Evolutionary conservation across 306 rosid genomes (phyloP), one percentile per base, ranked within the genome.

Genomic region (Elaeagnus macrophylla): DNA sequence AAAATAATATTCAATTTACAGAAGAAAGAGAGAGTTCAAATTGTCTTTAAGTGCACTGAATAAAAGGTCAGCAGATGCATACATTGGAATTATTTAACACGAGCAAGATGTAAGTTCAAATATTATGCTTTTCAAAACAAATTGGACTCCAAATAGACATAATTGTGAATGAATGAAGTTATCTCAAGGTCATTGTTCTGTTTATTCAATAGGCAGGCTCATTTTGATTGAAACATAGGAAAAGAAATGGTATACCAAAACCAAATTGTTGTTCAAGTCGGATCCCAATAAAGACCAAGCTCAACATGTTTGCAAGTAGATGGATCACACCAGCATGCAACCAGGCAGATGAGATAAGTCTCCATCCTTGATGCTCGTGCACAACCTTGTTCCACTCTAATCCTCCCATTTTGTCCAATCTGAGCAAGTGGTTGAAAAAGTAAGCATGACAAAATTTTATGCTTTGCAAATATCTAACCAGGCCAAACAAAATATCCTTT

Each of bases 211-310:
- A 15, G 15, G 35, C 37, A 5, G 15, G 7, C 6, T 11, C 1
- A 15, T 37, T 12, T 48, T 9, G 10, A 10, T 7, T 7, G 20
- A 14, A 51, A 17, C 12, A 25, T 25, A 25, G 32, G 32, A 25
- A 25, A 2, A 25, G 16, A 57, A 20, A 20, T 10, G 4, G 42
- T 51, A 45, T 73, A 77, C 82, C 71, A 39, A 77, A 77, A 15
- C 82, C 79, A 15, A 77, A 77, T 59, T 77, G 82, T 51, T 77
- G 82, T 39, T 77, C 82, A 6, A 73, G 82, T 54, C 79, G 82
- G 57, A 77, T 73, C 19, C 82, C 82, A 14, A 77, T 77, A 45
- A 77, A 56, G 59, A 73, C 53, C 67, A 77, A 55, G 69, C 82
- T 77, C 62, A 77, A 55, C 82, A 77, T 77, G 69, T 77, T 77